These are phyloP conservation scores for Abrus precatorius DNA, from an alignment of 306 rosid genomes.

Conservation along the genomic window DNA sequence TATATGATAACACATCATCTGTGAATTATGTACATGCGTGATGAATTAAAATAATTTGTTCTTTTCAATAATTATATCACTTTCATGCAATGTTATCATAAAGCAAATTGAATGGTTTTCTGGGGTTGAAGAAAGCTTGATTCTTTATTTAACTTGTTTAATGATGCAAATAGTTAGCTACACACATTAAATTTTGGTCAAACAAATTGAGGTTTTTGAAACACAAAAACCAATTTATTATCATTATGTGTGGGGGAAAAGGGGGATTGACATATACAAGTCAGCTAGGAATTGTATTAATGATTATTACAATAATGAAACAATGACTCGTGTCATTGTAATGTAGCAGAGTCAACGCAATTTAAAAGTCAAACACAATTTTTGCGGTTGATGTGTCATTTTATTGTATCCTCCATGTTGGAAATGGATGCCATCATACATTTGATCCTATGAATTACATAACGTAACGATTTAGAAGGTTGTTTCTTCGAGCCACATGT, in stretches of 20 bases:
- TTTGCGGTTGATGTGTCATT: background rate
- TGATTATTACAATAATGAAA: constrained; percentile 22
- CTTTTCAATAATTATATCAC: background rate
- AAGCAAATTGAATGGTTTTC: background rate
- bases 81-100: background rate
- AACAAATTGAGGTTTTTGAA: background rate
- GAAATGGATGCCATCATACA: background rate
- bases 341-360: background rate
- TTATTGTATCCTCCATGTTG: background rate
- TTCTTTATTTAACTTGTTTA: background rate
- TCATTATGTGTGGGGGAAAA: background rate
- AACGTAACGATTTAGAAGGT: too few relatives aligned
- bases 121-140: background rate
- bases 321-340: background rate
- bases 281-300: background rate
- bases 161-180: background rate
- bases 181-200: background rate
- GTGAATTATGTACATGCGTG: too few relatives aligned
- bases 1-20: too few relatives aligned
- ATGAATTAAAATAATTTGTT: too few relatives aligned
- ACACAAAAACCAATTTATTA: background rate
- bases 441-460: background rate
- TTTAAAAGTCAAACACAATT: background rate
- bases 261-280: background rate
- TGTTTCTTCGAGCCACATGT: too few relatives aligned